Evolutionary conservation across 129 eudicot genomes (phyloP).

Genomic region (Escallonia rubra): DNA sequence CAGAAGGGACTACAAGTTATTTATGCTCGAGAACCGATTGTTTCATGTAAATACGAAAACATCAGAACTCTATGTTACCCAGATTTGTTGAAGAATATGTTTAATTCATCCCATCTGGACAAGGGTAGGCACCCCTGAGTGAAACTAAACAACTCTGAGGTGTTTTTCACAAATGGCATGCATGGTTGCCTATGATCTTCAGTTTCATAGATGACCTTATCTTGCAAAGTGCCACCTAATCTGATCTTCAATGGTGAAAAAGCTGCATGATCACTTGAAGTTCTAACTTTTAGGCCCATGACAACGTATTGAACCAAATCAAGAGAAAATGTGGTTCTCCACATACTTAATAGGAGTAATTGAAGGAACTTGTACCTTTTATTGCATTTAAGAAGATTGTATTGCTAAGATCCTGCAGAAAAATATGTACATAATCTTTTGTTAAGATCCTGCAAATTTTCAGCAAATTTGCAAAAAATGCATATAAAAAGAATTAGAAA

Average conservation of each 20-base stretch:
- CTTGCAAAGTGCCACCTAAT: slow-evolving; percentile 91
- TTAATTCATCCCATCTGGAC: slow-evolving; percentile 81
- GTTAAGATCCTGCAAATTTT: no score
- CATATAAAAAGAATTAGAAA: not conserved
- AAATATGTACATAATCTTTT: not conserved
- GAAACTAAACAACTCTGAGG: slow-evolving; percentile 50
- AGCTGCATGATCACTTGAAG: slow-evolving; percentile 39
- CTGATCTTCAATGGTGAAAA: slow-evolving; percentile 85
- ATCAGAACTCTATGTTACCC: slow-evolving; percentile 37
- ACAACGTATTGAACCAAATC: not conserved
- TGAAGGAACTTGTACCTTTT: slow-evolving; percentile 38
- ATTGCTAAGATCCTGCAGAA: slow-evolving; percentile 76
- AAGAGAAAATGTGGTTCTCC: not conserved
- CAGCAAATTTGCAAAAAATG: no score
- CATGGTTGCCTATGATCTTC: slow-evolving; percentile 49
- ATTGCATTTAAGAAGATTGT: slow-evolving; percentile 59
- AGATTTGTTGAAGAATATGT: slow-evolving; percentile 46
- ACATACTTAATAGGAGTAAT: not conserved
- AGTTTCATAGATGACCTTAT: slow-evolving; percentile 64
- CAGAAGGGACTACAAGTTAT: not conserved
- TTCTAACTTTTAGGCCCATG: slow-evolving; percentile 2
- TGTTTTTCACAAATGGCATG: slow-evolving; percentile 32
- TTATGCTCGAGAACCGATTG: not conserved
- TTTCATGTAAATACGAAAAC: slow-evolving; percentile 2
- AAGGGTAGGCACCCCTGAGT: slow-evolving; percentile 65